Base-by-base conservation (phyloP, 441 rosid species). In the Adansonia rubrostipa region DNA sequence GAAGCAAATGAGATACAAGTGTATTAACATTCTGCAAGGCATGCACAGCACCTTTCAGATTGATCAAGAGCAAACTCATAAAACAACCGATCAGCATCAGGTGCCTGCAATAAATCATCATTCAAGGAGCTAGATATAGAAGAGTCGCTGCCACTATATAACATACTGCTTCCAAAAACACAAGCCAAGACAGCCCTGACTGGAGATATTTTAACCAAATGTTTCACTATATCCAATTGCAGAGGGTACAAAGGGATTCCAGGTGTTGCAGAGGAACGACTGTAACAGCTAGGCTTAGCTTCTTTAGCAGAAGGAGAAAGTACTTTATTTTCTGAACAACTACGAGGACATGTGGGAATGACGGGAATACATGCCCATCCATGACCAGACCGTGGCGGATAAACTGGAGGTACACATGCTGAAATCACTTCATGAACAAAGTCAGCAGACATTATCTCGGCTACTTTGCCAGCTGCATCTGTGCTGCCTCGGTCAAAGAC, bases 311-410 rank as follows among this genome's bases (percentile, higher is more conserved):
- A 83, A 19, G 98, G 92, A 61, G 93, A 84, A 68, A 89, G 86
- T 56, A 87, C 85, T 88, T 89, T 95, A 87, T 84, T 88, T 78
- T 93, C 98, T 42, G 88, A 85, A 71, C 73, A 84, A 85, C 86
- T 79, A 84, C 67, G 78, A 45, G 93, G 84, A 77, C 75, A 87
- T 65, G 90, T 72, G 75, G 96, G 93, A 86, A 86, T 83, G 61
- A 93, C 85, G 0, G 99, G 99, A 83, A 96, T 93, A 86, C 97
- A 92, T 67, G 98, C 99, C 99, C 99, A 96, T 80, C 97, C 99
- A 86, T 85, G 90, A 84, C 98, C 98, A 85, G 98, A 87, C 67
- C 94, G 89, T 67, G 99, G 98, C 77, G 99, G 99, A 84, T 90
- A 96, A 89, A 93, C 97, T 78, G 98, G 99, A 78, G 98, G 97